Evolutionary conservation across 305 asterid species (phyloP).

Genomic region (Fraxinus sp.): DNA sequence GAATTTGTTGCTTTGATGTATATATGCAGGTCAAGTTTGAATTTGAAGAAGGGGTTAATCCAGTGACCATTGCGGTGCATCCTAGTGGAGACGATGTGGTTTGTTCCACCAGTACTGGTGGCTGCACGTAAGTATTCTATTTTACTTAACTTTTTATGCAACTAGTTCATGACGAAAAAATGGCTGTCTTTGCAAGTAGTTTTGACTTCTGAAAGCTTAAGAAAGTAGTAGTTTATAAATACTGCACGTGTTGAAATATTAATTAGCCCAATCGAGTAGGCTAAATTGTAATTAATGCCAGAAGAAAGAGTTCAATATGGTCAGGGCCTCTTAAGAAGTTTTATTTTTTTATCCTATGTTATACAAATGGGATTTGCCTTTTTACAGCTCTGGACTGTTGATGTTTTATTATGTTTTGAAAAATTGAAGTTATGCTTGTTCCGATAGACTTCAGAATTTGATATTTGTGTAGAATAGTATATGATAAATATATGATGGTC

Average conservation of each 20-base stretch:
- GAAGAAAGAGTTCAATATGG: not conserved
- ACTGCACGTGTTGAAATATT: not conserved
- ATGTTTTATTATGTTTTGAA: not conserved
- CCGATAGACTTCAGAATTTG: not conserved
- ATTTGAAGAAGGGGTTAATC: conserved; percentile 65
- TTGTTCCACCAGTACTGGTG: conserved; percentile 77
- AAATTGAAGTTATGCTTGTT: not conserved
- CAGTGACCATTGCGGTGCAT: conserved; percentile 67
- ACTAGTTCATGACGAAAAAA: not conserved
- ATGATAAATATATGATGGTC: not conserved
- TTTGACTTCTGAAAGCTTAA: not conserved
- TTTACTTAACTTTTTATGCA: not conserved
- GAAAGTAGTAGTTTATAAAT: conserved; percentile 6
- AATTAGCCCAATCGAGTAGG: not conserved
- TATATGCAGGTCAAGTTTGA: conserved; percentile 54
- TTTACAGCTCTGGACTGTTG: not conserved
- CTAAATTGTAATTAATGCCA: not conserved
- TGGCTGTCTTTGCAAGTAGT: not conserved
- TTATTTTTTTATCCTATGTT: not conserved
- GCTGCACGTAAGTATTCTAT: conserved; percentile 69
- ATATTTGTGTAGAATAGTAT: not conserved
- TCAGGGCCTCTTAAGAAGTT: not conserved
- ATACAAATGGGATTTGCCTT: not conserved
- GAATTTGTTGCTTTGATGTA: not conserved
- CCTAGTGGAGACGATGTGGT: conserved; percentile 85